Conservation (phyloP, 257 asterid genomes). For the Nicotiana sylvestris region DNA sequence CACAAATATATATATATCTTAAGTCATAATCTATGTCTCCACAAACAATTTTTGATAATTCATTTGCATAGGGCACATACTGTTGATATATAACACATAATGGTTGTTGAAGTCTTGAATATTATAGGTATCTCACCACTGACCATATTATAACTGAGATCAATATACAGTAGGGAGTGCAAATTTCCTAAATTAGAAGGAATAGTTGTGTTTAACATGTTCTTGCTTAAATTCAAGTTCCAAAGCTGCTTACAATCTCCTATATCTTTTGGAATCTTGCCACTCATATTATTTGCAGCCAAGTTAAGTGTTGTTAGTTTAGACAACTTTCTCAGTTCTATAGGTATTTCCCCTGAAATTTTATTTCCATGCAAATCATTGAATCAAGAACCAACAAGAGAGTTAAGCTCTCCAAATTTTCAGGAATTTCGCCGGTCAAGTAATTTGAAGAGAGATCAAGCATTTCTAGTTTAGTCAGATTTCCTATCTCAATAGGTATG, state of each 20-base stretch:
- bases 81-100: too few species aligned
- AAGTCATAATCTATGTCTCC: too few species aligned
- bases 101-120: too few species aligned
- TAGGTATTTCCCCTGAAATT: conserved; percentile 30
- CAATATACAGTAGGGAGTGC: conserved; percentile 16
- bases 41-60: too few species aligned
- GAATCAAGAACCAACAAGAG: conserved; percentile 10
- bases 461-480: conserved; percentile 7
- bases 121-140: conserved; percentile 22
- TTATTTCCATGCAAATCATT: conserved; percentile 20
- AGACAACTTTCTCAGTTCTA: conserved; percentile 16
- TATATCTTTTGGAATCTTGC: conserved; percentile 29
- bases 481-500: conserved; percentile 8
- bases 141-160: conserved; percentile 33
- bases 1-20: too few species aligned
- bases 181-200: conserved; percentile 27
- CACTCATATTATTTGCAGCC: conserved; percentile 25
- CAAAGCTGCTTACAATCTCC: conserved; percentile 18
- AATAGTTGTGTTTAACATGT: conserved; percentile 20
- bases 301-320: conserved; percentile 17
- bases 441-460: conserved; percentile 36
- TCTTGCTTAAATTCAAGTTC: conserved; percentile 27
- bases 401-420: conserved; percentile 17
- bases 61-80: too few species aligned
- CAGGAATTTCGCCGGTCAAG: conserved; percentile 27